These are phyloP conservation scores for Whalleya microplaca DNA, from an alignment of 2,329 filamentous ascomycete species.

Conservation along the genomic window DNA sequence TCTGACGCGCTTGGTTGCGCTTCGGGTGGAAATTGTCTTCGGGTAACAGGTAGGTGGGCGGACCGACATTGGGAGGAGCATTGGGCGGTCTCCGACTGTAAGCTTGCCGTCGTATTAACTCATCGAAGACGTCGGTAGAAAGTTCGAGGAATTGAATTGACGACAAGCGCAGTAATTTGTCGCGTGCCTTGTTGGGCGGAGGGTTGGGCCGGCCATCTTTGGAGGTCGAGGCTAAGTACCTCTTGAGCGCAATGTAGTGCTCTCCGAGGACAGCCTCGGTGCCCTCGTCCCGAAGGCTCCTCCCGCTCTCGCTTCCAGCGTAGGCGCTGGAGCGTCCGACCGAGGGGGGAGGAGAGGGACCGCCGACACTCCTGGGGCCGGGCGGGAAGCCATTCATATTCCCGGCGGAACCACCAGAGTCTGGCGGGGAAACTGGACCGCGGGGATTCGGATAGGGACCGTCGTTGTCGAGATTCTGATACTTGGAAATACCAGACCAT, in stretches of 20 bases:
- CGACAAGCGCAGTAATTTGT: conserved; percentile 90
- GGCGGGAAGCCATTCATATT: conserved; percentile 65
- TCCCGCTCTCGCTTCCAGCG: conserved; percentile 67
- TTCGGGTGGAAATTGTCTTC: conserved; percentile 93
- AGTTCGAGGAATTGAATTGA: conserved; percentile 95
- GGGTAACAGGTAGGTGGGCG: conserved; percentile 79
- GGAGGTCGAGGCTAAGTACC: conserved; percentile 70
- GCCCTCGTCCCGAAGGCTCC: conserved; percentile 62
- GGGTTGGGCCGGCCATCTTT: conserved; percentile 76
- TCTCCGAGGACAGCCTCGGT: conserved; percentile 69
- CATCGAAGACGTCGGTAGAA: conserved; percentile 96
- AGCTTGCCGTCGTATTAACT: conserved; percentile 84
- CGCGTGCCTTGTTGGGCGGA: conserved; percentile 85
- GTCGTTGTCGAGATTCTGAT: conserved; percentile 60
- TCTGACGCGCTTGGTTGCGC: conserved; percentile 95
- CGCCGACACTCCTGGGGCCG: conserved; percentile 60
- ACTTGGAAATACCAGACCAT: conserved; percentile 74
- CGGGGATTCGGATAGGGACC: conserved; percentile 57
- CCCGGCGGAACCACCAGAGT: conserved; percentile 65
- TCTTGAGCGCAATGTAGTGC: conserved; percentile 80
- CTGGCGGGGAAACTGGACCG: conserved; percentile 69
- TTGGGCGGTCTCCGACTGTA: conserved; percentile 58
- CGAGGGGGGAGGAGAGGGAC: conserved; percentile 85
- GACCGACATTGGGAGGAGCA: conserved; percentile 51
- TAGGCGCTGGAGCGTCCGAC: conserved; percentile 84